Base-by-base conservation (phyloP, 2,329 filamentous ascomycete genomes). In the Dactylellina leptospora region DNA sequence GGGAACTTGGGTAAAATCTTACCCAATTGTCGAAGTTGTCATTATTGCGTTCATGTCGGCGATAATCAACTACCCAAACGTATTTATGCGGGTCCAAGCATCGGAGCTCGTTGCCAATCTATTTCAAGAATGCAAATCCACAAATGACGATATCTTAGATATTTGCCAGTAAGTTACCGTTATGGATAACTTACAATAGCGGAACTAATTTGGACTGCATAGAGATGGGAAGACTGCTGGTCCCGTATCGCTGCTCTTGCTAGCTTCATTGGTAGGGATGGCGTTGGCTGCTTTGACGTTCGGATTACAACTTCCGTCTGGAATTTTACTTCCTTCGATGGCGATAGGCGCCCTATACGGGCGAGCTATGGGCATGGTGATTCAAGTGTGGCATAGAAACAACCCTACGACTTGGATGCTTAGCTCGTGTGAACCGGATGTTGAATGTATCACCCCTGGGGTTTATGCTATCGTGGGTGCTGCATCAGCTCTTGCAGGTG, bases 401-500 rank as follows among this genome's bases (percentile, higher is more conserved):
- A 88, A 92, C 79, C 90, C 93, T 0, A 82, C 81, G n/a, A 91
- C 90, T 76, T 85, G 96, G 78, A 80, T 90, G 44, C 97, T 97
- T 78, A 81, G 83, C 44, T 87, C 87, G 40, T 99, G 95, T 81
- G 88, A 92, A 76, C 91, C 92, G 2, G 93, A 96, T 79, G 83
- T 90, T 40, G 87, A 89, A 5, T 99, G 95, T 80, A 88, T 99
- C 54, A 97, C 91, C 0, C 93, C 95, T 0, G 95, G 93, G 11
- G 96, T 93, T 1, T 99, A 99, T 78, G 95, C 95, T 74, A 96
- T 99, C 77, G 90, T 99, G 73, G 95, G 95, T 30, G 95, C 95
- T 0, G 93, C 95, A 0, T 93, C 95, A 2, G 92, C 93, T n/a
- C 86, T 99, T 1, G 91, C 91, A 4, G 95, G 95, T 50, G 92